A percentile compares a stretch with the other conserved stretches of the same genome.
Conservation (phyloP, 495 filamentous ascomycete species). For the Podospora australis region DNA sequence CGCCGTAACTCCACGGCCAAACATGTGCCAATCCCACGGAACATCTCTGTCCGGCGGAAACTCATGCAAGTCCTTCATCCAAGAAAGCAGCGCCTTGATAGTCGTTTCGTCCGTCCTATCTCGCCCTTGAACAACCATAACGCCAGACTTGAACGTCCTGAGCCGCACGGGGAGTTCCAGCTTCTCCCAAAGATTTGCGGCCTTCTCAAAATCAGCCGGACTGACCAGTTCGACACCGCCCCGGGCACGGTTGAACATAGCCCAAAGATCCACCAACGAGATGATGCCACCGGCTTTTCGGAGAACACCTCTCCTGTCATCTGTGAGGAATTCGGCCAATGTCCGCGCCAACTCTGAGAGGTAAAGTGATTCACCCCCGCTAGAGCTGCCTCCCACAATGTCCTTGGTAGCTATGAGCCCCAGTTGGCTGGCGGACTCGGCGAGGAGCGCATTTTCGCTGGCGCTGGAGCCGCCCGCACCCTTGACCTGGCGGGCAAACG, state of each 20-base stretch:
- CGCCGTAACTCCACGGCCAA: slow-evolving; percentile 80
- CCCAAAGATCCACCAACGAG: slow-evolving; percentile 93
- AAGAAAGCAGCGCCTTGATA: slow-evolving; percentile 63
- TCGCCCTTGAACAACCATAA: slow-evolving; percentile 82
- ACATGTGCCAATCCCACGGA: slow-evolving; percentile 66
- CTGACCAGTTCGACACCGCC: slow-evolving; percentile 93
- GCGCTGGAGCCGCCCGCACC: slow-evolving; percentile 46
- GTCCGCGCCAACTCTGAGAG: slow-evolving; percentile 80
- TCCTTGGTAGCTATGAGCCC: slow-evolving; percentile 92
- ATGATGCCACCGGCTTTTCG: slow-evolving; percentile 86
- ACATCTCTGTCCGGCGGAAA: slow-evolving; percentile 57
- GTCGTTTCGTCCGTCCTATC: slow-evolving; percentile 92
- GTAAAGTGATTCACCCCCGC: slow-evolving; percentile 49
- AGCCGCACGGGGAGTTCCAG: slow-evolving; percentile 80
- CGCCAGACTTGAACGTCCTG: slow-evolving; percentile 81
- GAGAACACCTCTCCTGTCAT: slow-evolving; percentile 77
- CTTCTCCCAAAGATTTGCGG: slow-evolving; percentile 80
- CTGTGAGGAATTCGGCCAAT: slow-evolving; percentile 87
- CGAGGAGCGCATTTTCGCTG: slow-evolving; percentile 63
- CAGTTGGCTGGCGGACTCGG: slow-evolving; percentile 76
- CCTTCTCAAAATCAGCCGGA: slow-evolving; percentile 85
- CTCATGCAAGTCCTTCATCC: slow-evolving; percentile 67
- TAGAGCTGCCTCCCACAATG: slow-evolving; percentile 51
- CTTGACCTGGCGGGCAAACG: slow-evolving; percentile 65
- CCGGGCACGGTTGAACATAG: slow-evolving; percentile 91